phyloP scores from a whole-genome alignment of 345 rosid genomes.

The Clarkia xantiana region DNA sequence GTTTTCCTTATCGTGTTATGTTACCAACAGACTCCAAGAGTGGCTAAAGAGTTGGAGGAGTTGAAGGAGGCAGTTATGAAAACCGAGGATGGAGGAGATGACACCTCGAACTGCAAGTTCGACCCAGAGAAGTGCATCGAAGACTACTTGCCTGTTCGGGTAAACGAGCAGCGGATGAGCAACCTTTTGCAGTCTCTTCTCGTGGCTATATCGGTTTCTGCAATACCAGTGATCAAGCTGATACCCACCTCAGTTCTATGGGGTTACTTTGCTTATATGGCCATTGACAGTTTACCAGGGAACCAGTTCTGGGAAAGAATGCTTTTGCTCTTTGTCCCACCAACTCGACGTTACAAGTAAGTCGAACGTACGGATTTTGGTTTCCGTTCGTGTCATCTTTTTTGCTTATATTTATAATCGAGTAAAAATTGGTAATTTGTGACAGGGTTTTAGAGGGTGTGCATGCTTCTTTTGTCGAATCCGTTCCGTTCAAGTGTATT shows the following conservation, averaged over 20 bases:
- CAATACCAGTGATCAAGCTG: constrained; percentile 43
- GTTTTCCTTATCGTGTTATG: neutral
- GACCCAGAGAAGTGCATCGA: constrained; percentile 67
- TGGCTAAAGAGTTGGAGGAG: constrained; percentile 46
- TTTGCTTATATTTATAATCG: constrained; percentile 1
- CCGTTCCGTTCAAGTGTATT: constrained; percentile 53
- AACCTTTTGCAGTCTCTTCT: constrained; percentile 67
- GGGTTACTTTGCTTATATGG: constrained; percentile 93
- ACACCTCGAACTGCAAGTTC: constrained; percentile 22
- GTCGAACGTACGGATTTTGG: constrained; percentile 4
- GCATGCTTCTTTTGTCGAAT: constrained; percentile 68
- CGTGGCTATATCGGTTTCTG: constrained; percentile 39
- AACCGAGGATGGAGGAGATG: constrained; percentile 24
- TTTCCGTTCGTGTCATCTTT: neutral
- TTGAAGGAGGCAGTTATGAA: constrained; percentile 68
- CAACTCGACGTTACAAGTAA: constrained; percentile 60
- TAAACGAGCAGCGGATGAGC: constrained; percentile 71
- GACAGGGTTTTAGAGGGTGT: constrained; percentile 53
- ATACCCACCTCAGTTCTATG: constrained; percentile 74
- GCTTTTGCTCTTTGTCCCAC: constrained; percentile 54
- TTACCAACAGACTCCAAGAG: constrained; percentile 27
- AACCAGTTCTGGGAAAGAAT: constrained; percentile 87
- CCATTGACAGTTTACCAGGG: constrained; percentile 78
- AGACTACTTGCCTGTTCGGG: constrained; percentile 57
- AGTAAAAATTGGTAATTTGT: too few relatives aligned